A percentile compares a stretch with the other conserved stretches of the same genome.
phyloP scores from a whole-genome alignment of 257 asterid genomes.

The Nicotiana tomentosiformis region DNA sequence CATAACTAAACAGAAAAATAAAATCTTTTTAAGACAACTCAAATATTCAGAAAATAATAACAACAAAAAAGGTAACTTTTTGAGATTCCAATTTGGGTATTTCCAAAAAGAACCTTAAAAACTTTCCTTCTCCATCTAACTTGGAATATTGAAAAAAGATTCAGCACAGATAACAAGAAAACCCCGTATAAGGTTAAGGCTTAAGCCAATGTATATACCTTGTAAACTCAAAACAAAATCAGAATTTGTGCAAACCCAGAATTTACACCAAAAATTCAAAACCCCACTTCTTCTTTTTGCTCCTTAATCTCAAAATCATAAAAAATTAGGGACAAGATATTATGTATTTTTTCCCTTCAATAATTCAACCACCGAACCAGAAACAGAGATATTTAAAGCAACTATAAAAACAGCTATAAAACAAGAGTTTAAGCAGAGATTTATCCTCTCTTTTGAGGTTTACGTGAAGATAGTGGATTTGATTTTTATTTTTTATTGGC shows the following conservation, averaged over 20 bases:
- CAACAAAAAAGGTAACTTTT: not conserved
- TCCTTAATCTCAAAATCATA: not conserved
- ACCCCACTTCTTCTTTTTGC: not conserved
- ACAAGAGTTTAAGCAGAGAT: not conserved
- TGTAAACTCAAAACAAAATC: not conserved
- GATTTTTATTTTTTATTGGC: not conserved
- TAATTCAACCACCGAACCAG: not conserved
- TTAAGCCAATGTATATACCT: not conserved
- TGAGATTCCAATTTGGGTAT: slow-evolving; percentile 4
- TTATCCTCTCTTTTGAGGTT: not conserved
- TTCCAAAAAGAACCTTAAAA: not conserved
- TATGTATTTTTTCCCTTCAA: not conserved
- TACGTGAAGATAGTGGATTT: not conserved
- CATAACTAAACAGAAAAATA: not conserved
- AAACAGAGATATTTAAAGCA: not conserved
- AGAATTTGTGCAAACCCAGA: not conserved
- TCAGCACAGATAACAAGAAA: slow-evolving; percentile 6
- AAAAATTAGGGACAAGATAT: not conserved
- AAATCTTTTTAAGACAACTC: not conserved
- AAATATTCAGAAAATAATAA: not conserved
- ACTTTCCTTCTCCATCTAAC: slow-evolving; percentile 19
- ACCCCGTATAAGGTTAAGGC: not conserved
- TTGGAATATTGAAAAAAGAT: slow-evolving; percentile 18
- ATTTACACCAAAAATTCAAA: not conserved
- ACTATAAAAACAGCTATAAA: not conserved